Evolutionary conservation across 176 grass and related monocot species (phyloP).

Genomic region (Urochloa ruziziensis): DNA sequence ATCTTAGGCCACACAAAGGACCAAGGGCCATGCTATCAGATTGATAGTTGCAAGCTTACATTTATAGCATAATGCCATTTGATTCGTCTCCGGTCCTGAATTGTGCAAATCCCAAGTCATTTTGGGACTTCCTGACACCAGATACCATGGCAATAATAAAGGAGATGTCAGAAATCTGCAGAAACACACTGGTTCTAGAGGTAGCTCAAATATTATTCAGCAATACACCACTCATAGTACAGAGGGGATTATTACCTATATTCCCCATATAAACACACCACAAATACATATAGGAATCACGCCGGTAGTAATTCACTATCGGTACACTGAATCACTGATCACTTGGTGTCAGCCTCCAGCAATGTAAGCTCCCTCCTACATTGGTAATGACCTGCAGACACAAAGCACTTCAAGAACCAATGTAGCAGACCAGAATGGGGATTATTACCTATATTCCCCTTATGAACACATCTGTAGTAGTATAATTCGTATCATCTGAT

Average conservation of each 20-base stretch:
- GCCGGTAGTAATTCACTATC: conserved; percentile 24
- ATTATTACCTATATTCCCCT: conserved; percentile 52
- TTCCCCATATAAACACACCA: conserved; percentile 19
- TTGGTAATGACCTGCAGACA: background rate
- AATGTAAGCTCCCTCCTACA: background rate
- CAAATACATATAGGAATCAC: conserved; percentile 21
- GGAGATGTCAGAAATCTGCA: background rate
- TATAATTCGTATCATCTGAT: background rate
- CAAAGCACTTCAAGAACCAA: background rate
- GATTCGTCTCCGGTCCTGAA: background rate
- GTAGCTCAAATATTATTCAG: background rate
- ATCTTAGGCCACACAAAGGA: too few species aligned
- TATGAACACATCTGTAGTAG: conserved; percentile 21
- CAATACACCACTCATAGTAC: background rate
- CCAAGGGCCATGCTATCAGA: too few species aligned
- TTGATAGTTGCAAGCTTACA: too few species aligned
- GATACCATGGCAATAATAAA: background rate
- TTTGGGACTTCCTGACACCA: background rate
- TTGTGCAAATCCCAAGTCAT: background rate
- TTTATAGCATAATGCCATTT: too few species aligned
- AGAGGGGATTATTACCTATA: conserved; percentile 39
- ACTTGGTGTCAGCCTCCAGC: conserved; percentile 19
- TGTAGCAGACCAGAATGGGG: background rate
- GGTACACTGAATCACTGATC: background rate
- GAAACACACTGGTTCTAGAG: background rate